Conservation (phyloP, 225 moss, liverwort and hornwort genomes). For the Ulota crispa region DNA sequence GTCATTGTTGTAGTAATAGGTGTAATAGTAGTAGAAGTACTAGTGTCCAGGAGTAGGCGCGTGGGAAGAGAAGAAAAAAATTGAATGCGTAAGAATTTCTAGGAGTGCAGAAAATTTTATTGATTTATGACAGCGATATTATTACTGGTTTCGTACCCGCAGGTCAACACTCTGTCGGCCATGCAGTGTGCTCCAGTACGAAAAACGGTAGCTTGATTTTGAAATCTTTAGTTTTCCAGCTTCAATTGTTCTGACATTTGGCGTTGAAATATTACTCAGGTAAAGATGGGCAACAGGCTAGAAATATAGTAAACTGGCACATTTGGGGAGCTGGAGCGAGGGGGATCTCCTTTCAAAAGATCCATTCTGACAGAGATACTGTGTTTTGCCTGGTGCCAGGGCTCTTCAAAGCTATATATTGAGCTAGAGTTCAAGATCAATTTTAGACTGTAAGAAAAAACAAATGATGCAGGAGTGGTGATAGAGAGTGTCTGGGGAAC, state of each 20-base stretch:
- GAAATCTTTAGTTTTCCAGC: conserved; percentile 6
- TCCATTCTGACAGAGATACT: conserved; percentile 8
- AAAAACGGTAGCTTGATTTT: conserved; percentile 4
- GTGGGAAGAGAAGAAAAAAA: background rate
- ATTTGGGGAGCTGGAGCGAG: background rate
- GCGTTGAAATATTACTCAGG: background rate
- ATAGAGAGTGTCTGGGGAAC: background rate
- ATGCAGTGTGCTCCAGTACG: background rate
- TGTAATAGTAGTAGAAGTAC: background rate
- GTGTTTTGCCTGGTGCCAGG: background rate
- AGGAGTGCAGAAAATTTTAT: background rate
- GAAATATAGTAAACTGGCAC: background rate
- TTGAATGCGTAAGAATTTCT: background rate
- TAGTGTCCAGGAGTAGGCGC: background rate
- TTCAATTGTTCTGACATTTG: conserved; percentile 1
- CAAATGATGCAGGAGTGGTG: conserved; percentile 14
- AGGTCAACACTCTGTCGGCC: conserved; percentile 6
- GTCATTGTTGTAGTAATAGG: background rate
- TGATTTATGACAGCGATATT: background rate
- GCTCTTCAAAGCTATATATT: background rate
- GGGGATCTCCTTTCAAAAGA: background rate
- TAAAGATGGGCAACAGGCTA: conserved; percentile 4
- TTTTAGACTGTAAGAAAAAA: background rate
- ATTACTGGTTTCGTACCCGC: background rate
- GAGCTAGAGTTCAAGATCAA: background rate